phyloP scores from a whole-genome alignment of 1,139 yeast genomes.

The Candida gigantensis region DNA sequence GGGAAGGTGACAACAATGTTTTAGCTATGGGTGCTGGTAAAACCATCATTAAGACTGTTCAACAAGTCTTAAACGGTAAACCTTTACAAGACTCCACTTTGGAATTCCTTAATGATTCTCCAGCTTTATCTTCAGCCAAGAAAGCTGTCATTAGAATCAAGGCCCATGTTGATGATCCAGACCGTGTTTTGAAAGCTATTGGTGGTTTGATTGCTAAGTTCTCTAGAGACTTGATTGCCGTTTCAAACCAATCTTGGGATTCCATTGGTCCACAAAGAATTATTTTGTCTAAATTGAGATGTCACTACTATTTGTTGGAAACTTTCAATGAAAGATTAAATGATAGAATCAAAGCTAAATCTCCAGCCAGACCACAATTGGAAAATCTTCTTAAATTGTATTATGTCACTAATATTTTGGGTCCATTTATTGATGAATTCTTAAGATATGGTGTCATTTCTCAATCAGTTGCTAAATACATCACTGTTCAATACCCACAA shows the following conservation, averaged over 20 bases:
- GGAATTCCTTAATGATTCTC: conserved; percentile 18
- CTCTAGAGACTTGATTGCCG: conserved; percentile 16
- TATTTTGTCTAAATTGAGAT: conserved; percentile 55
- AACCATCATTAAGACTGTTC: conserved; percentile 62
- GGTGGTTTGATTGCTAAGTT: conserved; percentile 15
- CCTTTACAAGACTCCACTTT: conserved; percentile 15
- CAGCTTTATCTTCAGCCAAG: conserved; percentile 15
- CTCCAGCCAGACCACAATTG: conserved; percentile 17
- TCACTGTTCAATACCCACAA: conserved; percentile 47
- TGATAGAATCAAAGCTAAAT: conserved; percentile 13
- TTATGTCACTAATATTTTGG: conserved; percentile 60
- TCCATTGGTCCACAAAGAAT: conserved; percentile 59
- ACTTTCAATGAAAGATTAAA: conserved; percentile 32
- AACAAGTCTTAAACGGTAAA: conserved; percentile 21
- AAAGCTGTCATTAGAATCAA: conserved; percentile 17
- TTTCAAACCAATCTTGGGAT: conserved; percentile 17
- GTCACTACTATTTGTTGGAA: conserved; percentile 38
- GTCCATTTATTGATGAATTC: conserved; percentile 75
- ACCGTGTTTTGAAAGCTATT: conserved; percentile 18
- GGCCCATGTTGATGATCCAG: conserved; percentile 16
- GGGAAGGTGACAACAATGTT: conserved; percentile 97
- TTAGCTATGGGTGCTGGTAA: conserved; percentile 83
- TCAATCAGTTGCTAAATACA: conserved; percentile 32
- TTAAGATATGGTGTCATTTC: conserved; percentile 62
- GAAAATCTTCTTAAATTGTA: conserved; percentile 16